phyloP scores from a whole-genome alignment of 2,329 filamentous ascomycete species.

The Aspergillus transmontanensis region DNA sequence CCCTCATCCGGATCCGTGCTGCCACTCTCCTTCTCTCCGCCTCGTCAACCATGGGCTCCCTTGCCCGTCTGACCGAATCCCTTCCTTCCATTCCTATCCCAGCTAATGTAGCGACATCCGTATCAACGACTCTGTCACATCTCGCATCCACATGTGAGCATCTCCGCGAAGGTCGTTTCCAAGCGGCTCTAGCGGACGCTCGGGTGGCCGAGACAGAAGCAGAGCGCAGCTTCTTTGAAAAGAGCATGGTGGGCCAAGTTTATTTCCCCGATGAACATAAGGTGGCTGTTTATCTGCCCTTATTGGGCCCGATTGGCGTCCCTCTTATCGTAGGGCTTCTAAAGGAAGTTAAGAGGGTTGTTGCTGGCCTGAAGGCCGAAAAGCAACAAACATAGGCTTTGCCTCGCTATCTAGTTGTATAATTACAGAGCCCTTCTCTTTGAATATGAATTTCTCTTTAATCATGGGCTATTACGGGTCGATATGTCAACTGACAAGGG shows the following conservation, averaged over 20 bases:
- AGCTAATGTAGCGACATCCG: slow-evolving; percentile 79
- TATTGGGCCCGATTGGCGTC: slow-evolving; percentile 87
- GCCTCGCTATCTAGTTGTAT: background rate
- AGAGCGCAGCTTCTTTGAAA: slow-evolving; percentile 95
- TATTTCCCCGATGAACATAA: slow-evolving; percentile 99
- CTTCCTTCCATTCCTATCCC: slow-evolving; percentile 92
- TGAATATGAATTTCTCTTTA: background rate
- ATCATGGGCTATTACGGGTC: background rate
- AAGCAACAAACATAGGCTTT: slow-evolving; percentile 9
- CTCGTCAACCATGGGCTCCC: slow-evolving; percentile 88
- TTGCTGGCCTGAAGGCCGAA: slow-evolving; percentile 34
- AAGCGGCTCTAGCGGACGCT: slow-evolving; percentile 74
- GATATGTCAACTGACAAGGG: background rate
- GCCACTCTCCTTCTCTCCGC: slow-evolving; percentile 84
- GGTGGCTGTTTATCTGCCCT: slow-evolving; percentile 89
- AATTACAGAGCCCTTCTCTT: background rate
- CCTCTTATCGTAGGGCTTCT: slow-evolving; percentile 81
- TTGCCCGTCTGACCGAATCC: slow-evolving; percentile 81
- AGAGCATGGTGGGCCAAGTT: slow-evolving; percentile 97
- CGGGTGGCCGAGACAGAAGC: slow-evolving; percentile 84
- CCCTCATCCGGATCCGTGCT: slow-evolving; percentile 80
- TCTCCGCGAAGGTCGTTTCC: slow-evolving; percentile 63
- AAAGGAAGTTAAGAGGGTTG: slow-evolving; percentile 71
- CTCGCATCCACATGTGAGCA: slow-evolving; percentile 75
- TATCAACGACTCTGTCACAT: slow-evolving; percentile 76